Evolutionary conservation across 139 green algal species (phyloP).

Genomic region (Yamagishiella unicocca): DNA sequence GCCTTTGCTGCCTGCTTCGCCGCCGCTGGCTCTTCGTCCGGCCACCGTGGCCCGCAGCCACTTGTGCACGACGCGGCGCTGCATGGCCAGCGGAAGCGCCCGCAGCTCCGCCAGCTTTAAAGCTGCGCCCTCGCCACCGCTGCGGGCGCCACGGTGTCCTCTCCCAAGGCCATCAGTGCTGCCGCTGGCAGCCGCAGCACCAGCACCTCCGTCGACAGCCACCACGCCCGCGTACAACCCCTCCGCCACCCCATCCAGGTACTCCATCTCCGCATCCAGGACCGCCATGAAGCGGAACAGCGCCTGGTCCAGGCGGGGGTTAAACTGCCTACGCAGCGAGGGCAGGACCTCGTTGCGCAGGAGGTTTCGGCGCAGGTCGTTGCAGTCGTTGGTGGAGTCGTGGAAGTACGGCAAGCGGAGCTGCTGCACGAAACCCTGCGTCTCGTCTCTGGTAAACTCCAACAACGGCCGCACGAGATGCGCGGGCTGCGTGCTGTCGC

Average conservation of each 20-base stretch:
- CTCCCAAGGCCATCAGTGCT: neutral
- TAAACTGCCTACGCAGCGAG: slow-evolving; percentile 47
- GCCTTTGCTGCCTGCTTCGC: neutral
- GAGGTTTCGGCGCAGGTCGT: slow-evolving; percentile 54
- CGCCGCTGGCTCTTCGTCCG: neutral
- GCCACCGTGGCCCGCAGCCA: slow-evolving; percentile 20
- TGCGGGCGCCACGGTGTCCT: neutral
- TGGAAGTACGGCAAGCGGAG: slow-evolving; percentile 48
- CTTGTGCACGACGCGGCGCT: slow-evolving; percentile 30
- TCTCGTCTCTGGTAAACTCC: slow-evolving; percentile 52
- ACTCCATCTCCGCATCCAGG: slow-evolving; percentile 12
- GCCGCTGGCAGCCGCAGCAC: neutral
- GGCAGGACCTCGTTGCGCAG: slow-evolving; percentile 57
- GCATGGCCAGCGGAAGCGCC: slow-evolving; percentile 16
- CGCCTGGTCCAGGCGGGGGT: slow-evolving; percentile 46
- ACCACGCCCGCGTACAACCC: neutral
- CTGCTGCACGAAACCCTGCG: slow-evolving; percentile 12
- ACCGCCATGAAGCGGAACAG: slow-evolving; percentile 53
- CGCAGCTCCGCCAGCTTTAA: neutral
- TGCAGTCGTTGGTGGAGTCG: slow-evolving; percentile 64
- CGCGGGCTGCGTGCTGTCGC: neutral
- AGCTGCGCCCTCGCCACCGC: neutral
- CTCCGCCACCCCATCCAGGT: neutral
- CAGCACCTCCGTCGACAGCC: neutral
- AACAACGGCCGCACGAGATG: slow-evolving; percentile 61